Evolutionary conservation across 805 yeast genomes (phyloP).

Genomic region (Zygosaccharomyces lentus): DNA sequence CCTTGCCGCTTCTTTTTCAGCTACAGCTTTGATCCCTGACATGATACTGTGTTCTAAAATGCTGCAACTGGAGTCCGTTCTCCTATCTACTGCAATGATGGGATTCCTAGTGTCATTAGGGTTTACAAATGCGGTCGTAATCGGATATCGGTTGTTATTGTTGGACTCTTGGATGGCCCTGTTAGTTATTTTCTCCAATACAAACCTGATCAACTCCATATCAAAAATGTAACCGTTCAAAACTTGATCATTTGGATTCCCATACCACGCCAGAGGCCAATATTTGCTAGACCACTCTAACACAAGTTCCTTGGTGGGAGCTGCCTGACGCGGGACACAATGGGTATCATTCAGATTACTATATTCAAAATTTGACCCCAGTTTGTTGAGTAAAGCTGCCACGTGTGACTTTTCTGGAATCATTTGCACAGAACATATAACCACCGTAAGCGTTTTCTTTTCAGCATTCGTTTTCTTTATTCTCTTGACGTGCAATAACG

Average conservation of each 20-base stretch:
- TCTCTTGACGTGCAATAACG: constrained; percentile 46
- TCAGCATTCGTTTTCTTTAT: constrained; percentile 38
- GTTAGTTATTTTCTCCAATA: constrained; percentile 31
- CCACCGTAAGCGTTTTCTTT: constrained; percentile 35
- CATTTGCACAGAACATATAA: constrained; percentile 44
- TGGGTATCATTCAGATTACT: constrained; percentile 18
- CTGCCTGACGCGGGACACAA: constrained; percentile 57
- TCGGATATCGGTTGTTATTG: constrained; percentile 36
- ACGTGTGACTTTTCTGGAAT: constrained; percentile 31
- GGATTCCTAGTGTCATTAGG: constrained; percentile 41
- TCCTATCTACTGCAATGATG: constrained; percentile 38
- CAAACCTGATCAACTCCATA: constrained; percentile 38
- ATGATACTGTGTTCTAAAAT: constrained; percentile 74
- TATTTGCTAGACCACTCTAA: constrained; percentile 57
- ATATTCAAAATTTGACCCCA: constrained; percentile 17
- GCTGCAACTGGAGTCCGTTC: constrained; percentile 35
- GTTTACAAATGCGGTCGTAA: constrained; percentile 61
- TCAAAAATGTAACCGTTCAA: constrained; percentile 54
- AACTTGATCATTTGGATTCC: constrained; percentile 75
- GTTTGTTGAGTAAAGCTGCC: constrained; percentile 13
- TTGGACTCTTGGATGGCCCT: constrained; percentile 20
- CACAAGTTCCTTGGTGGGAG: constrained; percentile 65
- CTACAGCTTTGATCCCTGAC: constrained; percentile 62
- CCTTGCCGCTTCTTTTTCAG: constrained; percentile 46
- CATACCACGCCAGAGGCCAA: constrained; percentile 96